These are phyloP conservation scores for Leccinum disarticulatum DNA, from an alignment of 768 basidiomycete species.

Conservation along the genomic window DNA sequence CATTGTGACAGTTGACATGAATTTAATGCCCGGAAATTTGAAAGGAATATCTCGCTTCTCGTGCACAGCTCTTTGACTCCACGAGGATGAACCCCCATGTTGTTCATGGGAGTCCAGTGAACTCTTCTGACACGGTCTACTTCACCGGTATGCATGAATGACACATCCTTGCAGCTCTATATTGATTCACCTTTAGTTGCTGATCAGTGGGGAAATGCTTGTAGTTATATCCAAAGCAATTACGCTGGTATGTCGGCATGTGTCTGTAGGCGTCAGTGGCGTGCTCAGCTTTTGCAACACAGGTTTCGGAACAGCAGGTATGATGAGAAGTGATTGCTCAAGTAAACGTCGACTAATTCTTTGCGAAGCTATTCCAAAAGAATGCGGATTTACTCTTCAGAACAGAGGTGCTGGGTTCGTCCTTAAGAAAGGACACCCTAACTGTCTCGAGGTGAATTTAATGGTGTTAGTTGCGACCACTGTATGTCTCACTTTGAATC, in stretches of 20 bases:
- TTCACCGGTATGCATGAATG: slow-evolving; percentile 65
- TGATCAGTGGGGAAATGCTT: slow-evolving; percentile 88
- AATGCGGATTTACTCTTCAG: slow-evolving; percentile 95
- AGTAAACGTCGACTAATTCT: slow-evolving; percentile 6
- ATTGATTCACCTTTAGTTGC: slow-evolving; percentile 47
- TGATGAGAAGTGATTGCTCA: not conserved
- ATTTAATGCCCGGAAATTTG: slow-evolving; percentile 1
- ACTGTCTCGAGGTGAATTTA: slow-evolving; percentile 63
- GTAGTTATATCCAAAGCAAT: slow-evolving; percentile 88
- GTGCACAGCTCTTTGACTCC: slow-evolving; percentile 81
- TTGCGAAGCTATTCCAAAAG: slow-evolving; percentile 76
- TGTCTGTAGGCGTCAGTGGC: not conserved
- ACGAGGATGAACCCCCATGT: slow-evolving; percentile 62
- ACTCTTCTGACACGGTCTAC: slow-evolving; percentile 93
- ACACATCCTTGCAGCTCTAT: not conserved
- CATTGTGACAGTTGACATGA: not conserved
- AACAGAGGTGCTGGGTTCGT: slow-evolving; percentile 89
- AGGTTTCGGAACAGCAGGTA: slow-evolving; percentile 91
- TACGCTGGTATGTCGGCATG: slow-evolving; percentile 58
- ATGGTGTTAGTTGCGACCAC: not conserved
- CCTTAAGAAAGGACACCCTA: slow-evolving; percentile 79
- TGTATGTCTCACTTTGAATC: slow-evolving; percentile 1
- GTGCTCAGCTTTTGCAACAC: slow-evolving; percentile 7
- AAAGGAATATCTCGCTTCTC: slow-evolving; percentile 78
- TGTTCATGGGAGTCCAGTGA: slow-evolving; percentile 74